These are phyloP conservation scores for Auricularia heimuer DNA, from an alignment of 768 basidiomycete genomes.

Conservation along the genomic window DNA sequence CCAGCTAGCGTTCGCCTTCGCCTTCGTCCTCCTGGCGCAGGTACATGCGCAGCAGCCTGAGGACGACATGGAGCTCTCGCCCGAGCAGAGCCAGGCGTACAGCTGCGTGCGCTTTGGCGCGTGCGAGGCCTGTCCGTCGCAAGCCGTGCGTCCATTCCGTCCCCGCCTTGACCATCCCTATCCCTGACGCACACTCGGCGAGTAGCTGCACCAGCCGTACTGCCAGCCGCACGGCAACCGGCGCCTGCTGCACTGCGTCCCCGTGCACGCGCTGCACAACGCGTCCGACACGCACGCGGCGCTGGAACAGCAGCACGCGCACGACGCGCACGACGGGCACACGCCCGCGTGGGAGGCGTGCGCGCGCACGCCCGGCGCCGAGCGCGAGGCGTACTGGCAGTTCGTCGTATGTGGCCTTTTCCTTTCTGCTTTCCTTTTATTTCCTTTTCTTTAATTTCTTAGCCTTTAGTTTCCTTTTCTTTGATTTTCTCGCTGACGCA, in stretches of 20 bases:
- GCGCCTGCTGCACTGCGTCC: conserved; percentile 71
- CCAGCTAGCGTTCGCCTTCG: too few relatives aligned
- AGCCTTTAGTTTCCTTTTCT: background rate
- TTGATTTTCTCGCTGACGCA: background rate
- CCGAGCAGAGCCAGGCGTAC: background rate
- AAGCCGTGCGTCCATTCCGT: conserved; percentile 24
- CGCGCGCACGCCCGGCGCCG: conserved; percentile 69
- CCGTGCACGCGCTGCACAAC: background rate
- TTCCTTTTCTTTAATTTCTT: background rate
- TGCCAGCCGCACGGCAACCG: conserved; percentile 96
- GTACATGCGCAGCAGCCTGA: background rate
- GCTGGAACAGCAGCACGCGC: background rate
- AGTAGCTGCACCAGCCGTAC: conserved; percentile 74
- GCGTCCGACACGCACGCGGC: background rate
- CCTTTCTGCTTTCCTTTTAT: background rate
- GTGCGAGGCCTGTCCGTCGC: conserved; percentile 35
- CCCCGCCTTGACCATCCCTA: background rate
- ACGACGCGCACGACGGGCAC: conserved; percentile 20
- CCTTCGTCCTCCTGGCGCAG: background rate
- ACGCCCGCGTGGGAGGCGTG: conserved; percentile 88
- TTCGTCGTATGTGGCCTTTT: conserved; percentile 56
- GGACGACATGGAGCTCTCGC: conserved; percentile 2
- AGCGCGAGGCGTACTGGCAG: conserved; percentile 83
- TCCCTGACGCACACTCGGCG: conserved; percentile 10
- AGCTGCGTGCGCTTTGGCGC: conserved; percentile 28